Percentiles rank a stretch among this genome's conserved stretches.
These are phyloP conservation scores for Mycena metata DNA, from an alignment of 768 basidiomycete species.

Conservation along the genomic window DNA sequence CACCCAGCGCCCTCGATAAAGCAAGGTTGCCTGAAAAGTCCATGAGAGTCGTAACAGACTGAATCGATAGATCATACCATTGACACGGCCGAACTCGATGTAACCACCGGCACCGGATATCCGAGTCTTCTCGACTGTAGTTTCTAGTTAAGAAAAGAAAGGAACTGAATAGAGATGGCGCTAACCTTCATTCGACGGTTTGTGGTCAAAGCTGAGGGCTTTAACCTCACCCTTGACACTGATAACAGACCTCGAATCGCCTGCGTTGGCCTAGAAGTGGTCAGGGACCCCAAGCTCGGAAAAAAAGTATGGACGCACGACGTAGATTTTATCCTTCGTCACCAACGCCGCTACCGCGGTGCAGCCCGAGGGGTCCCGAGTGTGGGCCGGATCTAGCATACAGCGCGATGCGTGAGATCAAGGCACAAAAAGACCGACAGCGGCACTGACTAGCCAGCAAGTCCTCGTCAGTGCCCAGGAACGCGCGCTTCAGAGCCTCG, in stretches of 20 bases:
- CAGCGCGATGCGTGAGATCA: conserved; percentile 35
- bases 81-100: conserved; percentile 96
- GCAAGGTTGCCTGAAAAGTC: conserved; percentile 87
- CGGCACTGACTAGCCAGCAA: conserved; percentile 78
- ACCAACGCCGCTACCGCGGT: conserved; percentile 93
- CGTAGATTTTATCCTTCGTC: conserved; percentile 85
- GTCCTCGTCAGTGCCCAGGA: conserved; percentile 96
- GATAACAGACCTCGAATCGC: conserved; percentile 94
- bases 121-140: conserved; percentile 82
- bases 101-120: conserved; percentile 95
- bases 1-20: conserved; percentile 93
- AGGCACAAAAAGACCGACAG: conserved; percentile 18
- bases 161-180: conserved; percentile 32
- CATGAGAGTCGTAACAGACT: conserved; percentile 13
- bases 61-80: conserved; percentile 67
- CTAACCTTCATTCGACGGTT: conserved; percentile 89
- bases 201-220: conserved; percentile 94
- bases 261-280: conserved; percentile 88
- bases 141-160: conserved; percentile 27
- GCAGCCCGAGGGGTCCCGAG: conserved; percentile 94
- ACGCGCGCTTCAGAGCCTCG: conserved; percentile 86
- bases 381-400: conserved; percentile 82
- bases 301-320: conserved; percentile 63
- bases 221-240: conserved; percentile 88
- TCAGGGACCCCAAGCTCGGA: conserved; percentile 33